phyloP scores from a whole-genome alignment of 2,329 filamentous ascomycete genomes.

The Cytospora paraplurivora region DNA sequence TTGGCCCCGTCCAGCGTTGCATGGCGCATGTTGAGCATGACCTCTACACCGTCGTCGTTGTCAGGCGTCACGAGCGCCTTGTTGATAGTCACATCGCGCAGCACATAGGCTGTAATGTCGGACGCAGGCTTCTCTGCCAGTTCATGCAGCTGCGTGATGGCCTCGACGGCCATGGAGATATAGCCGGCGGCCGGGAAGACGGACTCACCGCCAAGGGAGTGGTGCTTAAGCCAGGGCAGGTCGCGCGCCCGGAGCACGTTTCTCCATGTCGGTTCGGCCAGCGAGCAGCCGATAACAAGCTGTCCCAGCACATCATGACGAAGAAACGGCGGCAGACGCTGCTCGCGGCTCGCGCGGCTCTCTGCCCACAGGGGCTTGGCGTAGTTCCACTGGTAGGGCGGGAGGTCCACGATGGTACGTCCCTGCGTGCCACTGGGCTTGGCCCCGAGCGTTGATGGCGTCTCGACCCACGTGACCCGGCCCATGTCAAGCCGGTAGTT shows the following conservation, averaged over 20 bases:
- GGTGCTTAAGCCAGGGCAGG: slow-evolving; percentile 21
- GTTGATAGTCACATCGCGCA: slow-evolving; percentile 22
- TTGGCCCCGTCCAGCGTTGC: neutral
- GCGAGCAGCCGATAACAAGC: slow-evolving; percentile 13
- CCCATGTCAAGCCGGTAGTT: slow-evolving; percentile 26
- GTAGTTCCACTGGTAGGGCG: slow-evolving; percentile 52
- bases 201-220: slow-evolving; percentile 25
- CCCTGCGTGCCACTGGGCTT: no score
- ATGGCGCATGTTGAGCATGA: slow-evolving; percentile 16
- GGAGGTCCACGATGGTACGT: slow-evolving; percentile 37
- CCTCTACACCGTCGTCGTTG: slow-evolving; percentile 21
- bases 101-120: slow-evolving; percentile 9
- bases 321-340: no score
- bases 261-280: no score
- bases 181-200: slow-evolving; percentile 26
- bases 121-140: slow-evolving; percentile 29
- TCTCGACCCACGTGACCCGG: slow-evolving; percentile 30
- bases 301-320: neutral
- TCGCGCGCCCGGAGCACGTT: slow-evolving; percentile 16
- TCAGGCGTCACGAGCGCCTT: slow-evolving; percentile 16
- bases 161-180: slow-evolving; percentile 25
- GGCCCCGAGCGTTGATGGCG: no score
- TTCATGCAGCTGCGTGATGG: slow-evolving; percentile 23
- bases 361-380: slow-evolving; percentile 32
- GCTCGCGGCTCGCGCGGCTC: slow-evolving; percentile 31